Percentiles rank a stretch among this genome's conserved stretches.
Conservation (phyloP, 2,329 filamentous ascomycete species). For the Macrophomina phaseolina region DNA sequence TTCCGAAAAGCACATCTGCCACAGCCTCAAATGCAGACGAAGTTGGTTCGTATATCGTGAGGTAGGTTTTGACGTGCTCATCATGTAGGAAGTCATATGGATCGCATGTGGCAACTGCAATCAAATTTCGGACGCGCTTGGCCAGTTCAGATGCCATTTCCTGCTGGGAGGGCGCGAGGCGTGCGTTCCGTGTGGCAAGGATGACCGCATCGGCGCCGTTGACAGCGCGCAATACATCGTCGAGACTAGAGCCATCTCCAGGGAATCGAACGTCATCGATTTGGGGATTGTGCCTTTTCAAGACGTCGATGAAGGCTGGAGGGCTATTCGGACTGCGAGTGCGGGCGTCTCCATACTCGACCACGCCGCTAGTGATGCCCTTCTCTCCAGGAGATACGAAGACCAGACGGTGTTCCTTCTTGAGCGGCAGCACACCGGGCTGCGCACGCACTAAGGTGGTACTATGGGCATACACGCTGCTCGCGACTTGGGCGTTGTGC, state of each 20-base stretch:
- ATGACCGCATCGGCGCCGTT: not conserved
- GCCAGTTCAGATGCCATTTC: not conserved
- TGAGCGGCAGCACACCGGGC: not conserved
- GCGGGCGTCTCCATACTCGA: conserved; percentile 6
- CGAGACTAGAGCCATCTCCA: not conserved
- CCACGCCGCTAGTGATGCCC: conserved; percentile 4
- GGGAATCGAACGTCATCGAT: not conserved
- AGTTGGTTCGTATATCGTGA: conserved; percentile 25
- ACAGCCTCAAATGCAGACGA: conserved; percentile 6
- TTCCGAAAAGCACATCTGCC: conserved; percentile 10
- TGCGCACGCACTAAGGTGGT: not conserved
- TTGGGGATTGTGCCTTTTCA: not conserved
- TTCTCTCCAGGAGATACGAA: conserved; percentile 10
- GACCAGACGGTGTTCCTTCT: not conserved
- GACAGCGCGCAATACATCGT: not conserved
- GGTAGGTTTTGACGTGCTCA: not conserved
- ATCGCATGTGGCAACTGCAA: conserved; percentile 24
- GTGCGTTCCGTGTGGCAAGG: conserved; percentile 17
- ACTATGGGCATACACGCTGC: not conserved
- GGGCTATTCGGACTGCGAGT: not conserved
- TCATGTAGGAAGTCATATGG: conserved; percentile 24
- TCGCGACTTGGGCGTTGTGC: not conserved
- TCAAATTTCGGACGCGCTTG: not conserved
- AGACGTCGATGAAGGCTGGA: conserved; percentile 2
- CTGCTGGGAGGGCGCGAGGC: conserved; percentile 1